Evolutionary conservation across 306 rosid genomes (phyloP).

Genomic region (Castanospermum australe): DNA sequence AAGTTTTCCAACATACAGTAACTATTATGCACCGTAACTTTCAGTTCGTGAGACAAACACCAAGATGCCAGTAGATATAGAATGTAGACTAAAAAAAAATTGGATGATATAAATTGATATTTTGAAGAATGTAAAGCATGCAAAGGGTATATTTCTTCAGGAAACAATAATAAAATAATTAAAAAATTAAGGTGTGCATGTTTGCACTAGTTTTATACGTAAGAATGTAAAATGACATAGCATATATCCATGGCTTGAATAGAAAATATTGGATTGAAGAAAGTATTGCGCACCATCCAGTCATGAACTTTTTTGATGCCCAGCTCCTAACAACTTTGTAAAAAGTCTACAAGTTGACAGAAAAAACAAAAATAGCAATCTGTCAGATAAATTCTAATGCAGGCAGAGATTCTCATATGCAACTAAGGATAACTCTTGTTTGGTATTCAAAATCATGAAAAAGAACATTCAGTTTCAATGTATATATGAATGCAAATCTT

Average conservation of each 20-base stretch:
- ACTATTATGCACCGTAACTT: not conserved
- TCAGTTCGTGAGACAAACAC: not conserved
- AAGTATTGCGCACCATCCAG: slow-evolving; percentile 68
- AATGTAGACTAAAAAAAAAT: not conserved
- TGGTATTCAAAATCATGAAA: not conserved
- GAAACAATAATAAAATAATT: not conserved
- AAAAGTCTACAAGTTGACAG: slow-evolving; percentile 59
- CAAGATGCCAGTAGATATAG: not conserved
- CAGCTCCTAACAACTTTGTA: slow-evolving; percentile 82
- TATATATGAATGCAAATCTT: not conserved
- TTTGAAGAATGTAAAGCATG: not conserved
- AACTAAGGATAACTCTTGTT: not conserved
- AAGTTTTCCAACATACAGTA: not conserved
- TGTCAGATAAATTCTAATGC: slow-evolving; percentile 11
- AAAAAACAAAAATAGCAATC: slow-evolving; percentile 19
- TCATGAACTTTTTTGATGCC: slow-evolving; percentile 91
- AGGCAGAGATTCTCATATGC: not conserved
- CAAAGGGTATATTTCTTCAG: not conserved
- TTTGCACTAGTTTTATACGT: not conserved
- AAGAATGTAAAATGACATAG: not conserved
- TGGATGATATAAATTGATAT: not conserved
- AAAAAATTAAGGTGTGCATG: not conserved
- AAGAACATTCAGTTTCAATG: not conserved
- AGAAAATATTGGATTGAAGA: slow-evolving; percentile 8
- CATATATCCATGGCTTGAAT: not conserved